A percentile compares a stretch with the other conserved stretches of the same genome.
Conservation (phyloP, 805 yeast species). For the Maudiozyma serrabonitensis region DNA sequence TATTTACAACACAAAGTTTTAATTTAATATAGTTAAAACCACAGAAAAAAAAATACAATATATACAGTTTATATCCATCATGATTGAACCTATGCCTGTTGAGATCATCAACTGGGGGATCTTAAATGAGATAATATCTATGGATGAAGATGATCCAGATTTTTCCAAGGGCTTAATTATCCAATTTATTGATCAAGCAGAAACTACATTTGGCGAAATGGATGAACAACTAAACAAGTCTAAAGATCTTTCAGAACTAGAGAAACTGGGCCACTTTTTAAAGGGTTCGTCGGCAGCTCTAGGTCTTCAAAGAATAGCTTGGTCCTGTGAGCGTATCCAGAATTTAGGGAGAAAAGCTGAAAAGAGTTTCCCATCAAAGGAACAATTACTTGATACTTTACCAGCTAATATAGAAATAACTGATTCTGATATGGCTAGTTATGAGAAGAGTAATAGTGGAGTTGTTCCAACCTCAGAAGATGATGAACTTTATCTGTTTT, state of each 20-base stretch:
- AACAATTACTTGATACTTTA: slow-evolving; percentile 6
- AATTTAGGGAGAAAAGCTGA: slow-evolving; percentile 55
- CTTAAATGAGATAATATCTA: slow-evolving; percentile 75
- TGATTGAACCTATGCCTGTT: slow-evolving; percentile 24
- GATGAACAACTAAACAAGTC: slow-evolving; percentile 35
- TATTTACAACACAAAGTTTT: too few relatives aligned
- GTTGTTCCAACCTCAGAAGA: slow-evolving; percentile 23
- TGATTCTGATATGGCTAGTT: slow-evolving; percentile 5
- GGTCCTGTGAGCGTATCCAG: slow-evolving; percentile 88
- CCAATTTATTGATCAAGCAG: slow-evolving; percentile 85
- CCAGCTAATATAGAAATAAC: slow-evolving; percentile 9
- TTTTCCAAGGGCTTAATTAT: slow-evolving; percentile 69
- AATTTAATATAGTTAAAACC: too few relatives aligned
- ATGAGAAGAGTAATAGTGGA: slow-evolving; percentile 7
- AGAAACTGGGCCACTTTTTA: slow-evolving; percentile 79
- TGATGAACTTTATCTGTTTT: slow-evolving; percentile 34
- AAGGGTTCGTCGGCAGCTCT: slow-evolving; percentile 94
- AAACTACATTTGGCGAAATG: slow-evolving; percentile 66
- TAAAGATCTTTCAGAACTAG: slow-evolving; percentile 45
- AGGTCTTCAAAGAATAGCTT: slow-evolving; percentile 73
- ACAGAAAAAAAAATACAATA: background rate
- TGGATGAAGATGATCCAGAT: slow-evolving; percentile 96
- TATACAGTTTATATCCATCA: background rate
- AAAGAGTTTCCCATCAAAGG: slow-evolving; percentile 12
- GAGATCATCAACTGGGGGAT: slow-evolving; percentile 84